Conservation (phyloP, 139 green algal species). For the Chlamydomonas schloesseri region DNA sequence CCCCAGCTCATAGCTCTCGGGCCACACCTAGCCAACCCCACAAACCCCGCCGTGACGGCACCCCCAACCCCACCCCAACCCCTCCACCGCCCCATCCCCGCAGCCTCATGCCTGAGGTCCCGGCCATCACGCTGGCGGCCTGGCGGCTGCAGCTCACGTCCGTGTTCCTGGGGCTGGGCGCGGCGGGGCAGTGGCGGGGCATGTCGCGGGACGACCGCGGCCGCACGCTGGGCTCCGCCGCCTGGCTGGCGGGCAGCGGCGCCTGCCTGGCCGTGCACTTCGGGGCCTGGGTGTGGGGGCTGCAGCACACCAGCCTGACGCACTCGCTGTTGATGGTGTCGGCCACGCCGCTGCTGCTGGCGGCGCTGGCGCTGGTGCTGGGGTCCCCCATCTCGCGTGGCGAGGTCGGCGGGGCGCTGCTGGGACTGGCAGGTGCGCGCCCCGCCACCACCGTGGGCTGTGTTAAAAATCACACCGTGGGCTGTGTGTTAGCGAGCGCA, state of each 20-base stretch:
- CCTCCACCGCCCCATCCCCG: background rate
- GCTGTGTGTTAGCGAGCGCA: too few species aligned
- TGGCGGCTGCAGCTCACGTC: slow-evolving; percentile 81
- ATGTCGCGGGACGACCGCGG: slow-evolving; percentile 33
- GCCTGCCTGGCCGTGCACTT: slow-evolving; percentile 83
- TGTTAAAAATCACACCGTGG: too few species aligned
- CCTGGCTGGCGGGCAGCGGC: slow-evolving; percentile 60
- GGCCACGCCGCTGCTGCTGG: slow-evolving; percentile 80
- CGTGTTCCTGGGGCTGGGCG: slow-evolving; percentile 59
- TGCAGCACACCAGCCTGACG: slow-evolving; percentile 79
- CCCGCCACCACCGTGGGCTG: too few species aligned
- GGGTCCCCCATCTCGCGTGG: slow-evolving; percentile 71
- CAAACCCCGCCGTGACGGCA: background rate
- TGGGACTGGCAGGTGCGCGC: slow-evolving; percentile 59
- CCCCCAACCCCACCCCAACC: background rate
- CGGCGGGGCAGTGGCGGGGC: slow-evolving; percentile 59
- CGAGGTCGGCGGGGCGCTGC: slow-evolving; percentile 62
- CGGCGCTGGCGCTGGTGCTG: slow-evolving; percentile 51
- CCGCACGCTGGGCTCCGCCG: background rate
- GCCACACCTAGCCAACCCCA: background rate
- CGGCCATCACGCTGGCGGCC: slow-evolving; percentile 72
- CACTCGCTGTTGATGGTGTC: slow-evolving; percentile 87
- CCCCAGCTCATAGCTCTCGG: background rate
- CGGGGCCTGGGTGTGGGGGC: slow-evolving; percentile 72
- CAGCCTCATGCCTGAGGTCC: slow-evolving; percentile 70